These are phyloP conservation scores for Antarctomyces pellizariae DNA, from an alignment of 495 filamentous ascomycete species.

Conservation along the genomic window DNA sequence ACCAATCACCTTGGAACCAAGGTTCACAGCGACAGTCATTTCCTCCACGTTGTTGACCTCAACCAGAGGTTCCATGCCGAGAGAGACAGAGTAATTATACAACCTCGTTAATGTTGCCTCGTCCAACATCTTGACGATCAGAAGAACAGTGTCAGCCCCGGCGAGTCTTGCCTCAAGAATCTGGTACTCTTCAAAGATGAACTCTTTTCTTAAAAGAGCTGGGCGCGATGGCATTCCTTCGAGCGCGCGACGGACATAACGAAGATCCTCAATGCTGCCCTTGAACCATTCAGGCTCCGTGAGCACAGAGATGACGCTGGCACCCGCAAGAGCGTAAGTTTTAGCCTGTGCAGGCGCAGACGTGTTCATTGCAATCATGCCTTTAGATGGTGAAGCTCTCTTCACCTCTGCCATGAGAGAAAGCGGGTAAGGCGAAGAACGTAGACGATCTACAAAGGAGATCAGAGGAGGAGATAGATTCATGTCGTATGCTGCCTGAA, in stretches of 20 bases:
- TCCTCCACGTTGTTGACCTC: constrained; percentile 90
- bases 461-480: constrained; percentile 71
- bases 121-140: constrained; percentile 97
- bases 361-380: constrained; percentile 66
- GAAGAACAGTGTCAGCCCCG: constrained; percentile 80
- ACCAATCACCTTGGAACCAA: constrained; percentile 86
- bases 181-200: constrained; percentile 95
- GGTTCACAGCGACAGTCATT: constrained; percentile 64
- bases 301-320: constrained; percentile 88
- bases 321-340: constrained; percentile 80
- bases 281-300: constrained; percentile 99
- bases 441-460: constrained; percentile 54
- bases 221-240: constrained; percentile 79
- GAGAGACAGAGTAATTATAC: constrained; percentile 65
- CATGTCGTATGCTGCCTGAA: constrained; percentile 71
- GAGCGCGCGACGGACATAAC: constrained; percentile 66
- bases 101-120: constrained; percentile 47
- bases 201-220: constrained; percentile 84
- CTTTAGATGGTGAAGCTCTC: constrained; percentile 87
- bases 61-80: constrained; percentile 95
- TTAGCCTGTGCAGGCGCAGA: constrained; percentile 79
- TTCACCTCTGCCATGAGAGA: constrained; percentile 95
- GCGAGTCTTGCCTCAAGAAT: constrained; percentile 86
- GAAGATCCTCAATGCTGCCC: constrained; percentile 82
- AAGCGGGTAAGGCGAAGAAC: constrained; percentile 55